Conservation (phyloP, 495 filamentous ascomycete genomes). For the Emericellopsis terricola region DNA sequence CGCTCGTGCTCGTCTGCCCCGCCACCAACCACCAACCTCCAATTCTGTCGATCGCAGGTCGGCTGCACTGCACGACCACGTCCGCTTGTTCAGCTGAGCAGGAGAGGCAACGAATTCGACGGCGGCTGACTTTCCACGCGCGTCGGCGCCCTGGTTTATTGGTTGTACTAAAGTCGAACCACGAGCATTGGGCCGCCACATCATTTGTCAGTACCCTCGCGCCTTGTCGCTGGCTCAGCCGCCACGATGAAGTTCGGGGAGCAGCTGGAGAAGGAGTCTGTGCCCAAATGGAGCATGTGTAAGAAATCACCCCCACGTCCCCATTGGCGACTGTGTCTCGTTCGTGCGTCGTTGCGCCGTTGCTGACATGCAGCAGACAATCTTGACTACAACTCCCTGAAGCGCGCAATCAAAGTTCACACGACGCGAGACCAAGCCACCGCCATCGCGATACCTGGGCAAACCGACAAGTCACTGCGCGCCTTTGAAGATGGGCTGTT, state of each 20-base stretch:
- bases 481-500: slow-evolving; percentile 46
- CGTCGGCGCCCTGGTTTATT: too few species aligned
- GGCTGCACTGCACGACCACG: too few species aligned
- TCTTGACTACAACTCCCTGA: slow-evolving; percentile 61
- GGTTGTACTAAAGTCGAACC: too few species aligned
- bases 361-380: slow-evolving; percentile 26
- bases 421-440: slow-evolving; percentile 42
- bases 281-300: slow-evolving; percentile 79
- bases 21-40: too few species aligned
- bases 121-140: too few species aligned
- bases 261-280: slow-evolving; percentile 59
- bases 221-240: too few species aligned
- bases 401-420: slow-evolving; percentile 51
- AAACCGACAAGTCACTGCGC: slow-evolving; percentile 28
- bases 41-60: too few species aligned
- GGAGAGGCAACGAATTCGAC: too few species aligned
- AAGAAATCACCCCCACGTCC: slow-evolving; percentile 17
- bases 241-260: slow-evolving; percentile 54
- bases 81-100: too few species aligned
- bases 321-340: background rate
- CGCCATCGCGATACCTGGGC: slow-evolving; percentile 48
- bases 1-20: too few species aligned
- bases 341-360: background rate
- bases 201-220: too few species aligned
- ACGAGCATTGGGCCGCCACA: background rate